Evolutionary conservation across 139 green algal species (phyloP), one percentile per base, ranked within the genome.

Genomic region (Astrephomene gubernaculifera): DNA sequence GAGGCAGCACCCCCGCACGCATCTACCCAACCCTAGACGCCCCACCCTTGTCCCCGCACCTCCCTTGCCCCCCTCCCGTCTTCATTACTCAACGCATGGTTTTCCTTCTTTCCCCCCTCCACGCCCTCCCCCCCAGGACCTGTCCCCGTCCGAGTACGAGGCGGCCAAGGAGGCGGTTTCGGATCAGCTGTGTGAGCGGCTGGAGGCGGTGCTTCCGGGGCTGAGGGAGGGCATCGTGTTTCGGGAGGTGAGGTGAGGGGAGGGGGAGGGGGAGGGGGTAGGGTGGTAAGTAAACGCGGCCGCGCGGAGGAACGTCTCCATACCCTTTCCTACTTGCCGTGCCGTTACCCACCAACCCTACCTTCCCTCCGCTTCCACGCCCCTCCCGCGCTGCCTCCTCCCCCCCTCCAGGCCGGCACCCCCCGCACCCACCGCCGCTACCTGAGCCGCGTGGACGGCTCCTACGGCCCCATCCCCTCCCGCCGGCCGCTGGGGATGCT

Each of bases 401-500:
- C 43, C 43, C 36, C 68, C 75, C 90, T 79, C 64, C 90, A 97
- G 90, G 93, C 97, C 9, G 97, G 95, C 81, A 98, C 97, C 7
- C 97, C 97, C 0, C 89, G 94, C 63, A 99, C 97, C 0, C 97
- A 99, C 90, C 90, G 95, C 10, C 89, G 91, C n/a, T 99, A 97
- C 87, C 90, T 99, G 7, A 96, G 90, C 73, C 93, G 97, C 24
- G 85, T 91, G 12, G 95, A 98, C 86, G 97, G 97, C 71, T 97
- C 92, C 1, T 99, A 99, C 87, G 97, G 97, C 17, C 97, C 97
- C 79, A 98, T 99, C 81, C 97, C 97, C 35, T 92, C 93, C 1
- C 86, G 93, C 29, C 91, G 89, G 29, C 97, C 97, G 2, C 83
- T 96, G 27, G 97, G 97, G 43, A 98, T 99, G 92, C 89, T 99